Evolutionary conservation across 164 flowering plant species (phyloP).

Genomic region (Annona cherimola): DNA sequence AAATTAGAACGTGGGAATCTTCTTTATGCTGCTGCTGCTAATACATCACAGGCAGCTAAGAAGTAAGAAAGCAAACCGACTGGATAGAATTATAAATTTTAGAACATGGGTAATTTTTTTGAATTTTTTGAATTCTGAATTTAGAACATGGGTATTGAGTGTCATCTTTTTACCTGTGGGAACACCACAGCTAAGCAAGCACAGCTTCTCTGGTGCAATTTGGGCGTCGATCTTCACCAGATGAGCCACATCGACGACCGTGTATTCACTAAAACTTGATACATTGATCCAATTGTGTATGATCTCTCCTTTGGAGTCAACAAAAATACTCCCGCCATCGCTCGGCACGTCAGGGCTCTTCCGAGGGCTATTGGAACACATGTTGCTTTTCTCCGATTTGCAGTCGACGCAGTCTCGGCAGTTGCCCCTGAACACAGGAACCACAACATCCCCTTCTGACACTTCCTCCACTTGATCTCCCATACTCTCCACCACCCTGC

Average conservation of each 20-base stretch:
- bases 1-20: too few relatives aligned
- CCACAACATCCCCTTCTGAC: conserved; percentile 49
- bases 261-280: conserved; percentile 58
- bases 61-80: too few relatives aligned
- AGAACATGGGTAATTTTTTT: too few relatives aligned
- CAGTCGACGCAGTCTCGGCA: conserved; percentile 62
- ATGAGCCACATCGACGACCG: conserved; percentile 50
- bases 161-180: conserved; percentile 36
- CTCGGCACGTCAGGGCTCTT: conserved; percentile 27
- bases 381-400: conserved; percentile 47
- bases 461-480: conserved; percentile 58
- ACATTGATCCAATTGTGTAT: conserved; percentile 37
- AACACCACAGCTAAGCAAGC: conserved; percentile 65
- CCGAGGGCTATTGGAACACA: conserved; percentile 27
- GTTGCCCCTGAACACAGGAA: conserved; percentile 45
- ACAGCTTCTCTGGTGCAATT: conserved; percentile 47
- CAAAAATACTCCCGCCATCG: conserved; percentile 42
- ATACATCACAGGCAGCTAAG: too few relatives aligned
- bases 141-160: too few relatives aligned
- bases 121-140: too few relatives aligned
- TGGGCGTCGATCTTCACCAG: conserved; percentile 32
- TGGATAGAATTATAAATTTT: too few relatives aligned
- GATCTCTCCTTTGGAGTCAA: conserved; percentile 30
- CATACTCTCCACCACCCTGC: conserved; percentile 62
- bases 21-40: too few relatives aligned